A percentile compares a stretch with the other conserved stretches of the same genome.
Evolutionary conservation across 1,139 yeast genomes (phyloP).

Genomic region (Geotrichum bryndzae): DNA sequence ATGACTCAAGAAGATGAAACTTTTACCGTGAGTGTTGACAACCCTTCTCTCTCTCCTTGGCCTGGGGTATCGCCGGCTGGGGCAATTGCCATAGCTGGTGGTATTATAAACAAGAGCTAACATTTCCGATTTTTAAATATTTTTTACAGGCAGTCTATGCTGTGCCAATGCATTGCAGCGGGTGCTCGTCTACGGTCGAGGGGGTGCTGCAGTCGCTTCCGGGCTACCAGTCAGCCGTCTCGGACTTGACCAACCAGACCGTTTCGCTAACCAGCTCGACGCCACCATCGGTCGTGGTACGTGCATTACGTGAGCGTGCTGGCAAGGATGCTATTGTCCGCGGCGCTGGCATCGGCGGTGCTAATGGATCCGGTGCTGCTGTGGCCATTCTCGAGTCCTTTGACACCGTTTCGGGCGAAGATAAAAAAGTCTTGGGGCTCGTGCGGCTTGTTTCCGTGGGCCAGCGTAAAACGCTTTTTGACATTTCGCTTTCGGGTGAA

Average conservation of each 20-base stretch:
- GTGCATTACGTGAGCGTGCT: conserved; percentile 51
- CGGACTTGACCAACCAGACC: conserved; percentile 48
- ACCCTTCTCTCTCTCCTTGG: not conserved
- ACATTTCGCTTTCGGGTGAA: conserved; percentile 54
- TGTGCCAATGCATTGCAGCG: conserved; percentile 69
- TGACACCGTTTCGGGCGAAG: conserved; percentile 39
- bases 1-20: not conserved
- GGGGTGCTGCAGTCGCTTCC: conserved; percentile 42
- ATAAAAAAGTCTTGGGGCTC: conserved; percentile 63
- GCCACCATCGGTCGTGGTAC: conserved; percentile 65
- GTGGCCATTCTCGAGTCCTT: conserved; percentile 83
- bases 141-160: conserved; percentile 44
- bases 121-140: not conserved
- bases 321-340: conserved; percentile 89
- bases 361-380: conserved; percentile 67
- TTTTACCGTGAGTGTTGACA: not conserved
- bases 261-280: conserved; percentile 60
- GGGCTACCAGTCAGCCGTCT: conserved; percentile 44
- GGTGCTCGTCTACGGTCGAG: conserved; percentile 59
- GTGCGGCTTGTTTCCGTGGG: conserved; percentile 77
- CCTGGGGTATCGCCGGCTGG: not conserved
- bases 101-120: not conserved
- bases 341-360: conserved; percentile 67
- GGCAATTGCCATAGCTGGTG: not conserved
- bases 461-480: conserved; percentile 50